Evolutionary conservation across 2,329 filamentous ascomycete genomes (phyloP), one percentile per base, ranked within the genome.

Genomic region (Cryphonectria carpinicola): DNA sequence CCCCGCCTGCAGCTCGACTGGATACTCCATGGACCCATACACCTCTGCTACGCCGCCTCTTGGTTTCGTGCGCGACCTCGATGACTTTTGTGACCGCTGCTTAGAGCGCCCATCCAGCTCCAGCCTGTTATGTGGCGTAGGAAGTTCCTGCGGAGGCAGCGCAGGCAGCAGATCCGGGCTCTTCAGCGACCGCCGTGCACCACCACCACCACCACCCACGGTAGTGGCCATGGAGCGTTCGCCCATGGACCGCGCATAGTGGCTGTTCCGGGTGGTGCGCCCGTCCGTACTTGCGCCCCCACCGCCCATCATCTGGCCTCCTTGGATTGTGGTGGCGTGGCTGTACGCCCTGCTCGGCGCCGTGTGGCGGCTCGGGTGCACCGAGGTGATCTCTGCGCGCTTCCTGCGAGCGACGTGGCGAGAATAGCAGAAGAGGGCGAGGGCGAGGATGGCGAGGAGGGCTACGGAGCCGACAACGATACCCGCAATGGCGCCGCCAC

Each of bases 401-500:
- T 41, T 72, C 22, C 43, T 68, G 62, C 69, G 67, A 19, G 71
- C 71, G 10, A 71, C 64, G 19, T 28, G 63, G 8, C 71, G 64
- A 1, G 71, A 72, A 25, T 60, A 68, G 63, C 71, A 72, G 69
- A 72, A 72, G 11, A 76, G 66, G 19, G 52, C 46, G 22, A 71
- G 70, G 37, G 65, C 69, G 14, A 76, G 22, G n/a, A 75, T 60
- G 10, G 75, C 35, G 25, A 43, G 73, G 19, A 67, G 67, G 10
- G 73, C 62, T 0, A 76, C 60, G 58, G 70, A 69, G 28, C 70
- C 75, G 28, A 77, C 66, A 3, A 76, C 74, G 35, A 78, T 77
- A 49, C 76, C 77, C 14, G 75, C 76, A 56, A 78, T 76, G 19
- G 72, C 74, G 8, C 77, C 77, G 41, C 69, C 64, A n/a, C 73